Percentiles rank a stretch among this genome's conserved stretches.
Evolutionary conservation across 2,329 filamentous ascomycete genomes (phyloP).

Genomic region (Penicillium sp.): DNA sequence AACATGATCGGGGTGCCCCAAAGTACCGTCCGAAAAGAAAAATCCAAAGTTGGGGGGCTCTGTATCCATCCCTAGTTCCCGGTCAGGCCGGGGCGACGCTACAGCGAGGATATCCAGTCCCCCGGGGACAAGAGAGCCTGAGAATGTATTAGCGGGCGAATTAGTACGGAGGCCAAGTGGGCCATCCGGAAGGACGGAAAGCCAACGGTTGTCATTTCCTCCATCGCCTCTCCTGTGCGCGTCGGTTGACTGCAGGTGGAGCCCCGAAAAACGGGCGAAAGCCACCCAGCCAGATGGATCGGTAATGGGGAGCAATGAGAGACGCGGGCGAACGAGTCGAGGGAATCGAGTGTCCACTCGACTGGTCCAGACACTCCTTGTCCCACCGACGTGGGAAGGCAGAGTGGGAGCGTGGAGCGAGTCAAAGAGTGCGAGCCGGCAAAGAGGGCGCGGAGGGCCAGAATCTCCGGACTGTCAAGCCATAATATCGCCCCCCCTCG

Average conservation of each 20-base stretch:
- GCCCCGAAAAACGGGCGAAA: slow-evolving; percentile 14
- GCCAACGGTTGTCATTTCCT: slow-evolving; percentile 21
- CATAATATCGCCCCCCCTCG: slow-evolving; percentile 4
- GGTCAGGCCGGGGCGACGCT: too few relatives aligned
- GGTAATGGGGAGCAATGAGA: too few relatives aligned
- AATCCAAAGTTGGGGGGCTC: too few relatives aligned
- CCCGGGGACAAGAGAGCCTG: slow-evolving; percentile 7
- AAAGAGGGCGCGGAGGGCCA: too few relatives aligned
- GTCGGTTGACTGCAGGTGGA: slow-evolving; percentile 23
- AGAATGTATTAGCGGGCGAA: slow-evolving; percentile 9
- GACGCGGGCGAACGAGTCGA: slow-evolving; percentile 1
- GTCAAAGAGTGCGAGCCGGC: too few relatives aligned
- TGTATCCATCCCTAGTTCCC: too few relatives aligned
- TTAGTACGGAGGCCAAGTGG: slow-evolving; percentile 12
- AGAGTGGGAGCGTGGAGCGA: too few relatives aligned
- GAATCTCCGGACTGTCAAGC: too few relatives aligned
- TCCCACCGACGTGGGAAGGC: too few relatives aligned
- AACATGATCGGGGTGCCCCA: too few relatives aligned
- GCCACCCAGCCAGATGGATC: slow-evolving; percentile 1
- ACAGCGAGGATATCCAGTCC: too few relatives aligned
- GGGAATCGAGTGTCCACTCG: neutral
- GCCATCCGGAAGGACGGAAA: slow-evolving; percentile 15
- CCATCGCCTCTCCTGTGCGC: neutral
- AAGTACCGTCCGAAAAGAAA: too few relatives aligned
- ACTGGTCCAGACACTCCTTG: neutral